Evolutionary conservation across 768 basidiomycete species (phyloP).

Genomic region (Tylopilus plumbeoviolaceoides): DNA sequence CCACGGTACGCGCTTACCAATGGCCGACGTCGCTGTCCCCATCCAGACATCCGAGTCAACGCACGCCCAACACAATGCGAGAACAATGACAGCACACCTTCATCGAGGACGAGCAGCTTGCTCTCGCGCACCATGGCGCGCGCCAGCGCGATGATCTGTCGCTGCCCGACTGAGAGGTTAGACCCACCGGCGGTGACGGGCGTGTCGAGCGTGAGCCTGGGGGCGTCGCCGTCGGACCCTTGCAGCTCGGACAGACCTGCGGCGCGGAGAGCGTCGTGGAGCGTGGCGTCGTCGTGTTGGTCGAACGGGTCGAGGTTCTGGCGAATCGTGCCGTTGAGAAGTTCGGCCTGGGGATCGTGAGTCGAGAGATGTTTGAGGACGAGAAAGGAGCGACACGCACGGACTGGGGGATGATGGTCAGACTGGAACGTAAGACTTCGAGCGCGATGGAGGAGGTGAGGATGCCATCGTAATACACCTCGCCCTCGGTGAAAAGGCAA

Average conservation of each 20-base stretch:
- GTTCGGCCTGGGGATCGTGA: slow-evolving; percentile 26
- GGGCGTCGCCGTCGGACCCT: not conserved
- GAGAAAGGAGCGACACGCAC: not conserved
- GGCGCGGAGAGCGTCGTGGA: too few species aligned
- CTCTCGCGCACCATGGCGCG: slow-evolving; percentile 38
- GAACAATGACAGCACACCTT: slow-evolving; percentile 17
- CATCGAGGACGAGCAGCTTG: slow-evolving; percentile 45
- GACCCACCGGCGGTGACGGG: slow-evolving; percentile 41
- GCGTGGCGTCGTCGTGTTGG: slow-evolving; percentile 40
- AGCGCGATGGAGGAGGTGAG: not conserved
- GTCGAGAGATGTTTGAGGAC: not conserved
- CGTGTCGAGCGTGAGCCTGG: slow-evolving; percentile 41
- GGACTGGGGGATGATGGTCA: slow-evolving; percentile 55
- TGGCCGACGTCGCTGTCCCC: slow-evolving; percentile 6
- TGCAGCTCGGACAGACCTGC: too few species aligned
- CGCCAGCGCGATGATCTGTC: slow-evolving; percentile 46
- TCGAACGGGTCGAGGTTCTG: slow-evolving; percentile 49
- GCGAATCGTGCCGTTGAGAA: slow-evolving; percentile 42
- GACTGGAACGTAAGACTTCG: not conserved
- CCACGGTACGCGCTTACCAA: not conserved
- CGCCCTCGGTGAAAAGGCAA: not conserved
- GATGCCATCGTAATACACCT: not conserved
- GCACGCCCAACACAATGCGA: too few species aligned
- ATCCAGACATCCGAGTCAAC: too few species aligned
- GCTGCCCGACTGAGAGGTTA: slow-evolving; percentile 41